These are phyloP conservation scores for Porosira glacialis DNA, from an alignment of 352 stramenopile species.

Conservation along the genomic window DNA sequence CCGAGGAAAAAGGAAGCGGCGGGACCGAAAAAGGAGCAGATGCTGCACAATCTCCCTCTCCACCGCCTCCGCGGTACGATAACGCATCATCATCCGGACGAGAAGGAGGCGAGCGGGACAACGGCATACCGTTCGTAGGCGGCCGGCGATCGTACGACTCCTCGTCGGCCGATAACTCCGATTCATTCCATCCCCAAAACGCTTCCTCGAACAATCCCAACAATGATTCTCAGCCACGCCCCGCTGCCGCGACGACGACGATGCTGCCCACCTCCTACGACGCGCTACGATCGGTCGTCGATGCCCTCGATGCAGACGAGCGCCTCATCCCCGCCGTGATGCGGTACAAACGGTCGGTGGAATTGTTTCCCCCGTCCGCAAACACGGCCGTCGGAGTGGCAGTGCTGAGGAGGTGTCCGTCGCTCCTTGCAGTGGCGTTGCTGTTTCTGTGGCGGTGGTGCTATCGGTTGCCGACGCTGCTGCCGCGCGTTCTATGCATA, in stretches of 20 bases:
- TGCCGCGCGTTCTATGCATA: too few species aligned
- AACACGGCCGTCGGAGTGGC: conserved; percentile 25
- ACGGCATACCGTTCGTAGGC: too few species aligned
- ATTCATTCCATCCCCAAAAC: too few species aligned
- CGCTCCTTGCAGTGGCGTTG: not conserved
- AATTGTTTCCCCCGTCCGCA: conserved; percentile 23
- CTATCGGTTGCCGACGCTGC: too few species aligned
- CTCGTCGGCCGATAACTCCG: too few species aligned
- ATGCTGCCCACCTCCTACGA: conserved; percentile 24
- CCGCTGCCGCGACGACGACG: not conserved
- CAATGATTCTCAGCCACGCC: not conserved
- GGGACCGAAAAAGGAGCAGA: too few species aligned
- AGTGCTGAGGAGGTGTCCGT: conserved; percentile 28
- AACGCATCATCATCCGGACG: too few species aligned
- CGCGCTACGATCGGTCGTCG: conserved; percentile 26
- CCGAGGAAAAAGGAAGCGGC: not conserved
- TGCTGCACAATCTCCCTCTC: too few species aligned
- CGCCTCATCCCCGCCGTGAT: conserved; percentile 30
- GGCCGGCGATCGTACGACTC: too few species aligned
- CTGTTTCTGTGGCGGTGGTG: conserved; percentile 10
- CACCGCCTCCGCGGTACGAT: too few species aligned
- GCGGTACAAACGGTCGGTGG: conserved; percentile 24
- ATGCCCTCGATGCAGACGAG: conserved; percentile 38
- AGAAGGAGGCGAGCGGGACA: too few species aligned
- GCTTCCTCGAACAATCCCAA: not conserved